Conservation (phyloP, 805 yeast species). For the Citeromyces nyonsensis region DNA sequence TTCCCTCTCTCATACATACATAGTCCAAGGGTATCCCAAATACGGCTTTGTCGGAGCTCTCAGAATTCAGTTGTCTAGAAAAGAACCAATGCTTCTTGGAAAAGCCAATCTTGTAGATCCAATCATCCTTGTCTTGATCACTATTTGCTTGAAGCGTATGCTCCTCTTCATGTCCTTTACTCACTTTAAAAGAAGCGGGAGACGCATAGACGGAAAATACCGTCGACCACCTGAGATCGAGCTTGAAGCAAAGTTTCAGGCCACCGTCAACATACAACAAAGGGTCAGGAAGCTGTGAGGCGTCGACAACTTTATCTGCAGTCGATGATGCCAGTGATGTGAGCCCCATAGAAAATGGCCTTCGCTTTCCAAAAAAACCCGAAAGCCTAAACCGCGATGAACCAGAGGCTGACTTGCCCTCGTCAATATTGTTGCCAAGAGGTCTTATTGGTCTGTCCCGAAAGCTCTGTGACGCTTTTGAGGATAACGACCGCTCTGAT, state of each 20-base stretch:
- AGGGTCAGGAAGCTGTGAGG: conserved; percentile 45
- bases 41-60: conserved; percentile 18
- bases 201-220: conserved; percentile 37
- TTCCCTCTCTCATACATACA: conserved; percentile 59
- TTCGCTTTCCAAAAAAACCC: conserved; percentile 22
- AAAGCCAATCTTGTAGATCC: conserved; percentile 41
- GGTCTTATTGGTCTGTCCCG: too few species aligned
- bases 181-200: conserved; percentile 33
- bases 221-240: conserved; percentile 27
- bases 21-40: conserved; percentile 79
- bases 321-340: conserved; percentile 15
- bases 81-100: conserved; percentile 41
- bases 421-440: neutral
- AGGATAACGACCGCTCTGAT: neutral
- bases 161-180: conserved; percentile 17
- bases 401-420: neutral
- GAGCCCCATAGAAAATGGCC: conserved; percentile 45
- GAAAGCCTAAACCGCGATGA: conserved; percentile 4
- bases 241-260: conserved; percentile 32
- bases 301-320: conserved; percentile 29
- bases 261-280: conserved; percentile 20
- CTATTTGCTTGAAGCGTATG: conserved; percentile 50
- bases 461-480: neutral
- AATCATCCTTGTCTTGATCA: conserved; percentile 51
- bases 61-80: conserved; percentile 18